phyloP scores from a whole-genome alignment of 441 rosid genomes.

The Melastoma candidum region DNA sequence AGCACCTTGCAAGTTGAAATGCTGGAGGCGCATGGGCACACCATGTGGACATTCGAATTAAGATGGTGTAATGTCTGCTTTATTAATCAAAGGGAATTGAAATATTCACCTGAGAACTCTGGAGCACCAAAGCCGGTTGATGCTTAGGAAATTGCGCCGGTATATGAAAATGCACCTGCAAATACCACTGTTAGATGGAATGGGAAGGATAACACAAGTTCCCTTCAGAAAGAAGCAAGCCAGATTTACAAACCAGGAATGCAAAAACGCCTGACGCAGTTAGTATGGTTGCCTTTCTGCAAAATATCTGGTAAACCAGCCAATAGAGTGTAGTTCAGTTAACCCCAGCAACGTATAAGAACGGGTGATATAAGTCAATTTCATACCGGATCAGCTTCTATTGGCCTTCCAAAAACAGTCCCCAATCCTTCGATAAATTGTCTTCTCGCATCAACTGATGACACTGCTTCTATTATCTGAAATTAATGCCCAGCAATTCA shows the following conservation, averaged over 20 bases:
- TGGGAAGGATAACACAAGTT: too few relatives aligned
- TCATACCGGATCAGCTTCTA: slow-evolving; percentile 87
- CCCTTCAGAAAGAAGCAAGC: too few relatives aligned
- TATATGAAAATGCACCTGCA: slow-evolving; percentile 61
- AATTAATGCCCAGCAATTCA: slow-evolving; percentile 1
- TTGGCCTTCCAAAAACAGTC: slow-evolving; percentile 65
- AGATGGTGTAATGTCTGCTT: slow-evolving; percentile 1
- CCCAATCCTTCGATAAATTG: slow-evolving; percentile 65
- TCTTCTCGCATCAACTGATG: slow-evolving; percentile 58
- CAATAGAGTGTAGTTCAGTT: slow-evolving; percentile 11
- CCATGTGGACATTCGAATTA: slow-evolving; percentile 2
- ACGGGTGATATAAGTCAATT: slow-evolving; percentile 11
- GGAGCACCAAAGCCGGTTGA: slow-evolving; percentile 69
- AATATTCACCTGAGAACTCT: slow-evolving; percentile 69
- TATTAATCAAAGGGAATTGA: not conserved
- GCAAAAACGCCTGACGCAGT: slow-evolving; percentile 61
- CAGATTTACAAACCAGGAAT: slow-evolving; percentile 45
- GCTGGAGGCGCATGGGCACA: slow-evolving; percentile 27
- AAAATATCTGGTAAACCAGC: slow-evolving; percentile 52
- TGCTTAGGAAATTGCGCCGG: slow-evolving; percentile 81
- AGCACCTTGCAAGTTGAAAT: slow-evolving; percentile 43
- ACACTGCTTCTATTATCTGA: slow-evolving; percentile 67
- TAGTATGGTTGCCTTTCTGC: slow-evolving; percentile 67
- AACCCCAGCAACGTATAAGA: slow-evolving; percentile 5
- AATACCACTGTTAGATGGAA: slow-evolving; percentile 4